Percentiles rank a stretch among this genome's conserved stretches.
phyloP scores from a whole-genome alignment of 495 filamentous ascomycete genomes.

The Cercophora samala region DNA sequence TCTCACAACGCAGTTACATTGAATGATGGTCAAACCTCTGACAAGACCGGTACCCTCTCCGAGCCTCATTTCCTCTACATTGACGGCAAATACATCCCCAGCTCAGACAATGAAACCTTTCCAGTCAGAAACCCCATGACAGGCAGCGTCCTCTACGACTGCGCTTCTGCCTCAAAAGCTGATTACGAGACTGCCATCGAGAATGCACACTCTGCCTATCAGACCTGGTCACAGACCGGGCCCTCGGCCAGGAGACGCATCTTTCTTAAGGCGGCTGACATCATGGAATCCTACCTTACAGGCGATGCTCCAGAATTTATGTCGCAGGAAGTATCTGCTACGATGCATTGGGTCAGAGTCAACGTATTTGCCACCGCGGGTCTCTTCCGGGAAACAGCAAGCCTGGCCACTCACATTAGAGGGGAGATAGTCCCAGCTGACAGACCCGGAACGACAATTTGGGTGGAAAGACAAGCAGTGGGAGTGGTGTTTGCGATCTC shows the following conservation, averaged over 20 bases:
- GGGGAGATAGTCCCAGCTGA: slow-evolving; percentile 37
- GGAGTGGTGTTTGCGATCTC: slow-evolving; percentile 39
- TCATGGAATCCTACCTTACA: slow-evolving; percentile 58
- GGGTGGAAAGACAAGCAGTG: slow-evolving; percentile 30
- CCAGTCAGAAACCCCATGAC: slow-evolving; percentile 59
- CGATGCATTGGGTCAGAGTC: slow-evolving; percentile 38
- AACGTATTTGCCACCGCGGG: slow-evolving; percentile 53
- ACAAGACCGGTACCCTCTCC: slow-evolving; percentile 6
- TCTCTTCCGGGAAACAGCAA: slow-evolving; percentile 62
- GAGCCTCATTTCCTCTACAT: slow-evolving; percentile 54
- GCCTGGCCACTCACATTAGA: slow-evolving; percentile 42
- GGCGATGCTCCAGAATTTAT: slow-evolving; percentile 56
- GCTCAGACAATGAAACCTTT: slow-evolving; percentile 52
- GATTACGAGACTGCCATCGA: slow-evolving; percentile 59
- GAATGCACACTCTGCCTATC: slow-evolving; percentile 60
- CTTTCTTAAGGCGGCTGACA: slow-evolving; percentile 62
- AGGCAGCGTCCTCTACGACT: slow-evolving; percentile 52
- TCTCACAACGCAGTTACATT: slow-evolving; percentile 3
- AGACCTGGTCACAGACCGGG: slow-evolving; percentile 58
- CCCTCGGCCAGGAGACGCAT: slow-evolving; percentile 60
- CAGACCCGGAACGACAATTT: slow-evolving; percentile 30
- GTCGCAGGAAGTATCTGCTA: slow-evolving; percentile 42
- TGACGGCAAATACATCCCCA: slow-evolving; percentile 56
- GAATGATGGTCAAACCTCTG: background rate
- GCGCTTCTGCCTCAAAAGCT: slow-evolving; percentile 54